Conservation (phyloP, 495 filamentous ascomycete genomes). For the Lasiosphaeriaceae sp. region DNA sequence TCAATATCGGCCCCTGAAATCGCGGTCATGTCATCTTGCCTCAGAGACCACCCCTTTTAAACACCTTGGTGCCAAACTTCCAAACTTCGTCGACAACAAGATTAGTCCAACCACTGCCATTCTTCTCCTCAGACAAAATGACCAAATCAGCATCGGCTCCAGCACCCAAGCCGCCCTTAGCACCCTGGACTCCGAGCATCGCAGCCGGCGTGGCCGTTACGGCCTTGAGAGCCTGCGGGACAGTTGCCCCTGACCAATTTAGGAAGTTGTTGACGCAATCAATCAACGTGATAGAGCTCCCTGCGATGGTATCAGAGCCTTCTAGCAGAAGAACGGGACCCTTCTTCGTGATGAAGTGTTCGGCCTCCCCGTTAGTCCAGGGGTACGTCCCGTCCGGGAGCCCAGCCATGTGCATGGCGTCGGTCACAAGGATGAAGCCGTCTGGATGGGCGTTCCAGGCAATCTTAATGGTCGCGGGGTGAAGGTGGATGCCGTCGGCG, state of each 20-base stretch:
- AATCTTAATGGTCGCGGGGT: constrained; percentile 59
- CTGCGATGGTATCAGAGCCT: constrained; percentile 69
- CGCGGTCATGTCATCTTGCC: too few species aligned
- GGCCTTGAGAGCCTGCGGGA: constrained; percentile 62
- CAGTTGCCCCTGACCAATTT: constrained; percentile 60
- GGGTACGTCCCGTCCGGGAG: constrained; percentile 72
- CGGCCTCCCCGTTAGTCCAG: constrained; percentile 73
- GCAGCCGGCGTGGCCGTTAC: constrained; percentile 70
- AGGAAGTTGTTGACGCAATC: constrained; percentile 81
- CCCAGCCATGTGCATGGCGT: constrained; percentile 64
- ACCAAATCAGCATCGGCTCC: constrained; percentile 80
- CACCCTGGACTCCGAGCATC: constrained; percentile 62
- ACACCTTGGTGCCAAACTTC: constrained; percentile 24
- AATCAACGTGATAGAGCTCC: constrained; percentile 65
- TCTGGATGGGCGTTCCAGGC: constrained; percentile 58
- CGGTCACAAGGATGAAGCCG: constrained; percentile 64
- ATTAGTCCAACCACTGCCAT: constrained; percentile 1
- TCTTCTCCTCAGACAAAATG: constrained; percentile 54
- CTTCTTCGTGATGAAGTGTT: constrained; percentile 55
- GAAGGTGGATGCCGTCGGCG: constrained; percentile 63
- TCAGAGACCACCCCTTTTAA: background rate
- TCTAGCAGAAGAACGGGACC: constrained; percentile 64
- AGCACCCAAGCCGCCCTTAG: constrained; percentile 63
- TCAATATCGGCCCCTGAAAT: too few species aligned
- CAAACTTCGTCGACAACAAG: constrained; percentile 26